Percentiles rank a stretch among this genome's conserved stretches.
Conservation (phyloP, 2,329 filamentous ascomycete species). For the Exophiala sp. region DNA sequence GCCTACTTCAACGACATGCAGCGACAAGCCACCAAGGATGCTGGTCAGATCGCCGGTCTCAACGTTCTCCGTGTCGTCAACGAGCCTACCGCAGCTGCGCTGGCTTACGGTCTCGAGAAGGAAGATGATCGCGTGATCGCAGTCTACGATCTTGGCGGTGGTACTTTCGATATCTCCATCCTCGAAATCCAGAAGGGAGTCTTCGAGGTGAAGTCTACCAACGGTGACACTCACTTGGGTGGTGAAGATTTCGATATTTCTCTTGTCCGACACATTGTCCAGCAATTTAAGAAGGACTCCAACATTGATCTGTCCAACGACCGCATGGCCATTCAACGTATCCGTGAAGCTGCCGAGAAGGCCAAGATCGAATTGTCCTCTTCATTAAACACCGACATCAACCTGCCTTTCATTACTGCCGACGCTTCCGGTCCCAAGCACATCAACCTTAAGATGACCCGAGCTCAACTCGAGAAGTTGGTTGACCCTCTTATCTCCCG, state of each 20-base stretch:
- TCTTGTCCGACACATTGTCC: slow-evolving; percentile 87
- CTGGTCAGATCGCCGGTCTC: slow-evolving; percentile 90
- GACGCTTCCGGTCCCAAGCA: slow-evolving; percentile 95
- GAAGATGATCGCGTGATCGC: slow-evolving; percentile 84
- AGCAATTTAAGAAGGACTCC: slow-evolving; percentile 95
- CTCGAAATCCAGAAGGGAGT: slow-evolving; percentile 97
- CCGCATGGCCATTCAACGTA: slow-evolving; percentile 98
- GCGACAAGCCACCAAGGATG: slow-evolving; percentile 97
- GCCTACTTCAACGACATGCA: slow-evolving; percentile 99
- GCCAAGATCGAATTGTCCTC: slow-evolving; percentile 98
- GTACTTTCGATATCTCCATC: slow-evolving; percentile 98
- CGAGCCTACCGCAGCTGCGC: slow-evolving; percentile 92
- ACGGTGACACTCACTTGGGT: slow-evolving; percentile 97
- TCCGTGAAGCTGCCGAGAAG: slow-evolving; percentile 97
- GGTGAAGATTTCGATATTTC: slow-evolving; percentile 97
- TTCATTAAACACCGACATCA: slow-evolving; percentile 92
- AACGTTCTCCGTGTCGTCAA: slow-evolving; percentile 98
- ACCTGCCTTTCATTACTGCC: slow-evolving; percentile 97
- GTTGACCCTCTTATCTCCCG: slow-evolving; percentile 83
- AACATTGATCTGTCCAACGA: slow-evolving; percentile 85
- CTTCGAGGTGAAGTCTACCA: slow-evolving; percentile 98
- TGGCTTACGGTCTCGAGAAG: slow-evolving; percentile 96
- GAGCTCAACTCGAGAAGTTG: slow-evolving; percentile 87
- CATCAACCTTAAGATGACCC: slow-evolving; percentile 93
- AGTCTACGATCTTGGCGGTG: slow-evolving; percentile 96